Percentiles rank a stretch among this genome's conserved stretches.
phyloP scores from a whole-genome alignment of 441 rosid genomes.

The Pelargonium cotyledonis region DNA sequence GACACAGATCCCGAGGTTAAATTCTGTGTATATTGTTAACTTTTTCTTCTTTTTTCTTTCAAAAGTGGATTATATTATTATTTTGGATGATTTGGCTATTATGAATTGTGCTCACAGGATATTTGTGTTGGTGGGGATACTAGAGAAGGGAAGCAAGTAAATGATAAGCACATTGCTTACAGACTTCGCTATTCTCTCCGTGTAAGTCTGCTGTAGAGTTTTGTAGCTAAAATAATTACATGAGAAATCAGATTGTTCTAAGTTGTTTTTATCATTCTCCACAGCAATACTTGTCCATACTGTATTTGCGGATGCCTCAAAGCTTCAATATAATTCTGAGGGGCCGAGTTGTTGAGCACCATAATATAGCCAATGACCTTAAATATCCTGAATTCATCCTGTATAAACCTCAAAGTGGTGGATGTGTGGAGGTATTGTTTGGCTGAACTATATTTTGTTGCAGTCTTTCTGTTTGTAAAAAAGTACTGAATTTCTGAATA shows the following conservation, averaged over 20 bases:
- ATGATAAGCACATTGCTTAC: constrained; percentile 66
- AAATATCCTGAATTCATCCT: constrained; percentile 66
- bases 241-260: background rate
- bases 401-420: constrained; percentile 71
- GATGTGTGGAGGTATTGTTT: constrained; percentile 50
- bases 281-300: constrained; percentile 78
- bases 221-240: background rate
- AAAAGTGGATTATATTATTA: constrained; percentile 6
- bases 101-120: constrained; percentile 43
- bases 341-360: constrained; percentile 64
- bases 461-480: too few species aligned
- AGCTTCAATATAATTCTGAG: constrained; percentile 68
- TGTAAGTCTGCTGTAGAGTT: constrained; percentile 36
- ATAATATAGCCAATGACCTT: constrained; percentile 82
- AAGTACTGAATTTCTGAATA: too few species aligned
- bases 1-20: constrained; percentile 59
- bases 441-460: background rate
- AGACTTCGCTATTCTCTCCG: constrained; percentile 65
- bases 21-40: constrained; percentile 6
- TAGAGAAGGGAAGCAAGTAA: constrained; percentile 38
- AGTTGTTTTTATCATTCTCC: constrained; percentile 19
- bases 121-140: constrained; percentile 64
- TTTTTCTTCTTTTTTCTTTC: constrained; percentile 3
- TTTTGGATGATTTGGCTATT: constrained; percentile 18
- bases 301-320: constrained; percentile 76